Evolutionary conservation across 768 basidiomycete species (phyloP).

Genomic region (Mycena amicta): DNA sequence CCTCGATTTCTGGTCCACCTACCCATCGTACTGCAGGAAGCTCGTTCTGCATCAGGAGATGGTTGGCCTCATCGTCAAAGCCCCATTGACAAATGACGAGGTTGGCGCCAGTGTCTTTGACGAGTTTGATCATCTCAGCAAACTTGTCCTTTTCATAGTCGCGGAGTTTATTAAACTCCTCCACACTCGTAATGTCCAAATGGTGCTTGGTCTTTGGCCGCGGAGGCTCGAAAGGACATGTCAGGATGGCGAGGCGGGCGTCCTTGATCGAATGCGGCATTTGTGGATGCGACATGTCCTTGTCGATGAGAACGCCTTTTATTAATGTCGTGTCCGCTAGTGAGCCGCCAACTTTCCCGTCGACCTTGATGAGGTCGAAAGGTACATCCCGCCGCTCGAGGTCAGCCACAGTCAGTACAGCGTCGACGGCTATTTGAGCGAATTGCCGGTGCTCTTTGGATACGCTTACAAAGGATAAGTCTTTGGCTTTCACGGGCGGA

Average conservation of each 20-base stretch:
- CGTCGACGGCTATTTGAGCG: conserved; percentile 97
- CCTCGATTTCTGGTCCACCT: conserved; percentile 99
- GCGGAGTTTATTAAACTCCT: conserved; percentile 93
- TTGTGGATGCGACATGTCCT: conserved; percentile 99
- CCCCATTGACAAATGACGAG: conserved; percentile 99
- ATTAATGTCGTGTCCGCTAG: conserved; percentile 94
- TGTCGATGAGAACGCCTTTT: conserved; percentile 97
- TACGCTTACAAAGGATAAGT: conserved; percentile 58
- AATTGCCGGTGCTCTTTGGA: conserved; percentile 96
- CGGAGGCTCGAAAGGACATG: conserved; percentile 98
- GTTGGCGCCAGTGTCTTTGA: conserved; percentile 97
- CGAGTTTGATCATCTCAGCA: conserved; percentile 92
- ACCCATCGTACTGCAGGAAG: conserved; percentile 98
- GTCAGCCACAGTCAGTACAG: conserved; percentile 93
- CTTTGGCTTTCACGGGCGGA: not conserved
- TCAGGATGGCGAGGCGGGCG: conserved; percentile 93
- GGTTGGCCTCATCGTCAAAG: conserved; percentile 99
- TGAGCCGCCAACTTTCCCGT: conserved; percentile 97
- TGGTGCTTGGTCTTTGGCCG: conserved; percentile 99
- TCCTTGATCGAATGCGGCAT: conserved; percentile 91
- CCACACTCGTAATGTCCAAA: conserved; percentile 93
- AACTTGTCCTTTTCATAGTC: conserved; percentile 98
- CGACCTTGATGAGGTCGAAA: conserved; percentile 98
- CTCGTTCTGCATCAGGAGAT: conserved; percentile 96
- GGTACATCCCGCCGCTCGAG: conserved; percentile 92